A percentile compares a stretch with the other conserved stretches of the same genome.
Evolutionary conservation across 106 monocot species (phyloP).

Genomic region (Dactylorhiza incarnata): DNA sequence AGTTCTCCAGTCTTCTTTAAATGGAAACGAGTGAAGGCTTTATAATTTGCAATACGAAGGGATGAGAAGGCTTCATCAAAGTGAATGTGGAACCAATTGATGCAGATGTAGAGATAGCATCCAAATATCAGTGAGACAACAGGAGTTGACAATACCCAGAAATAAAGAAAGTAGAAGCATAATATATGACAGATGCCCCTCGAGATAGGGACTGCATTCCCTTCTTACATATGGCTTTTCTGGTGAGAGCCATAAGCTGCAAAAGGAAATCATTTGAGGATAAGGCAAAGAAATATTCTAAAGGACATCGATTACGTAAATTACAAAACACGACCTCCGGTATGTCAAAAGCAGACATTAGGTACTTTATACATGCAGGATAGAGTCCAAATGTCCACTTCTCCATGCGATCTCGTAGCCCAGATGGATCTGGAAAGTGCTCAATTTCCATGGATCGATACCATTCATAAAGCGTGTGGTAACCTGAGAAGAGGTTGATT

Average conservation of each 20-base stretch:
- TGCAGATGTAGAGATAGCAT: conserved; percentile 91
- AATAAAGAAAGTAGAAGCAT: conserved; percentile 86
- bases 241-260: conserved; percentile 94
- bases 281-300: not conserved
- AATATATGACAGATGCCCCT: conserved; percentile 78
- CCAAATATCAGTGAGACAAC: conserved; percentile 92
- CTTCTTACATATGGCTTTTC: conserved; percentile 74
- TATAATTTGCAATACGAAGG: conserved; percentile 96
- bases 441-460: conserved; percentile 87
- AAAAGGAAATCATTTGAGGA: conserved; percentile 1
- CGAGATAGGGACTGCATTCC: conserved; percentile 78
- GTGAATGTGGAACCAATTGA: conserved; percentile 97
- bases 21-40: conserved; percentile 90
- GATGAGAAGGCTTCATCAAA: conserved; percentile 99
- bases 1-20: conserved; percentile 67
- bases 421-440: conserved; percentile 95
- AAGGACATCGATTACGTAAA: not conserved
- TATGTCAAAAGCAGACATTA: conserved; percentile 97
- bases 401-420: conserved; percentile 83
- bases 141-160: conserved; percentile 97
- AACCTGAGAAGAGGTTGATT: conserved; percentile 36
- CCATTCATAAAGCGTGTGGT: conserved; percentile 97
- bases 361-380: conserved; percentile 97
- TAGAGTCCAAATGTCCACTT: conserved; percentile 94
- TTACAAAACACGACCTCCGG: conserved; percentile 54